Percentiles rank a stretch among this genome's conserved stretches.
Evolutionary conservation across 2,329 filamentous ascomycete species (phyloP).

Genomic region (Ophiocordyceps robertsii): DNA sequence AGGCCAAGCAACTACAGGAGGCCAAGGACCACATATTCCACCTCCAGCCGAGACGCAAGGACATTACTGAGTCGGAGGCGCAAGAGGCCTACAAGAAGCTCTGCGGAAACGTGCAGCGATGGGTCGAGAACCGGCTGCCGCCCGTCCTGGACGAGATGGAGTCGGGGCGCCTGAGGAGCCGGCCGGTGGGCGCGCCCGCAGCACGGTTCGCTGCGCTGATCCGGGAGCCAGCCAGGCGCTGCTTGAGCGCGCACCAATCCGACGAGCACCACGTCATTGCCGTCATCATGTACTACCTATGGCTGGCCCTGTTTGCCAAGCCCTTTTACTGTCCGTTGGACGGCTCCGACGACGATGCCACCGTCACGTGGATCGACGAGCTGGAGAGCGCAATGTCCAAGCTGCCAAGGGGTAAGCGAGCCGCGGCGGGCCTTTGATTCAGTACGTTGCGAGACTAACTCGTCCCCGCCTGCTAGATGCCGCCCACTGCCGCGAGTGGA

Average conservation of each 20-base stretch:
- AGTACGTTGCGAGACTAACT: background rate
- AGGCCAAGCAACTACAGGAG: conserved; percentile 15
- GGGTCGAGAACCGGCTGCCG: conserved; percentile 21
- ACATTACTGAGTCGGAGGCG: conserved; percentile 22
- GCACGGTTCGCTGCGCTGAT: conserved; percentile 18
- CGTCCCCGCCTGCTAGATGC: conserved; percentile 11
- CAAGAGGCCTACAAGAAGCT: conserved; percentile 18
- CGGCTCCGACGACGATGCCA: conserved; percentile 15
- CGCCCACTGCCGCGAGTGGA: conserved; percentile 22
- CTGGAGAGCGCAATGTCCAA: conserved; percentile 18
- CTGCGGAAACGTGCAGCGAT: conserved; percentile 19
- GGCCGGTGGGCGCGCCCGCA: conserved; percentile 12
- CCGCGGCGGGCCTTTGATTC: background rate
- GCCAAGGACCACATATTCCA: conserved; percentile 18
- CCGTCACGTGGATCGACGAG: conserved; percentile 18
- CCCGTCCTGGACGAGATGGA: conserved; percentile 18
- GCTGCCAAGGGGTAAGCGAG: conserved; percentile 8
- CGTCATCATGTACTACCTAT: conserved; percentile 23
- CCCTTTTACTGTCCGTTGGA: conserved; percentile 23
- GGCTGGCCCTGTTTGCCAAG: conserved; percentile 19
- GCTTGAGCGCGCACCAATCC: conserved; percentile 14
- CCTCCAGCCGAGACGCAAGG: conserved; percentile 17
- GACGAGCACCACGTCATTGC: conserved; percentile 22
- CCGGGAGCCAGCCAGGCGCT: conserved; percentile 20
- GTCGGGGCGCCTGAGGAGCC: conserved; percentile 10